These are phyloP conservation scores for Blastocystis sp. DNA, from an alignment of 352 stramenopile genomes.

Conservation along the genomic window DNA sequence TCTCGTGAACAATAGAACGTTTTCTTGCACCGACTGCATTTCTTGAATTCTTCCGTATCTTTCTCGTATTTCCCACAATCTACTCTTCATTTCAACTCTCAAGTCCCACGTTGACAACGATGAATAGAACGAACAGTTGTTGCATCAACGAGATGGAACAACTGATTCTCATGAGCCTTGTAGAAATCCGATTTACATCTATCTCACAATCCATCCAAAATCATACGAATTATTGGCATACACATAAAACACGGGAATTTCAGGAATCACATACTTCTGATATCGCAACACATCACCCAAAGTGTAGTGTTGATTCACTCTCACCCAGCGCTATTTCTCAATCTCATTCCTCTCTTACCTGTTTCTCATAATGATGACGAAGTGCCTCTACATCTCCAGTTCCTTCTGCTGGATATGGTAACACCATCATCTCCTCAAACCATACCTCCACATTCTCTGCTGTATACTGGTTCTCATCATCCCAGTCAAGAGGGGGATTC, in stretches of 20 bases:
- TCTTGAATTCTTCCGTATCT: slow-evolving; percentile 52
- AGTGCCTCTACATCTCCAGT: not conserved
- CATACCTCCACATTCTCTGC: slow-evolving; percentile 1
- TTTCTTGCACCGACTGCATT: slow-evolving; percentile 46
- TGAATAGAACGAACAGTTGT: not conserved
- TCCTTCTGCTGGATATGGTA: not conserved
- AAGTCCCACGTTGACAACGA: not conserved
- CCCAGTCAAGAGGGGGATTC: not conserved
- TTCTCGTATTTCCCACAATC: slow-evolving; percentile 57
- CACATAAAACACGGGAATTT: slow-evolving; percentile 32
- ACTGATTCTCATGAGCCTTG: not conserved
- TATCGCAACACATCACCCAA: slow-evolving; percentile 6
- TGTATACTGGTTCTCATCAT: slow-evolving; percentile 39
- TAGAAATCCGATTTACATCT: slow-evolving; percentile 19
- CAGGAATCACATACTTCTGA: slow-evolving; percentile 28
- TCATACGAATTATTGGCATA: slow-evolving; percentile 19
- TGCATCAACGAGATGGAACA: not conserved
- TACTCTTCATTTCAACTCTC: not conserved
- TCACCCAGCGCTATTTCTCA: not conserved
- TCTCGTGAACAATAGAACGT: slow-evolving; percentile 35
- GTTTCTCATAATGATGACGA: not conserved
- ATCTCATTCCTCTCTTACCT: not conserved
- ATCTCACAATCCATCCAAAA: not conserved
- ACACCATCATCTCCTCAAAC: not conserved
- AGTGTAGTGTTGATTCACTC: slow-evolving; percentile 8